These are phyloP conservation scores for Fusarium pilosicola DNA, from an alignment of 2,329 filamentous ascomycete species.

Conservation along the genomic window DNA sequence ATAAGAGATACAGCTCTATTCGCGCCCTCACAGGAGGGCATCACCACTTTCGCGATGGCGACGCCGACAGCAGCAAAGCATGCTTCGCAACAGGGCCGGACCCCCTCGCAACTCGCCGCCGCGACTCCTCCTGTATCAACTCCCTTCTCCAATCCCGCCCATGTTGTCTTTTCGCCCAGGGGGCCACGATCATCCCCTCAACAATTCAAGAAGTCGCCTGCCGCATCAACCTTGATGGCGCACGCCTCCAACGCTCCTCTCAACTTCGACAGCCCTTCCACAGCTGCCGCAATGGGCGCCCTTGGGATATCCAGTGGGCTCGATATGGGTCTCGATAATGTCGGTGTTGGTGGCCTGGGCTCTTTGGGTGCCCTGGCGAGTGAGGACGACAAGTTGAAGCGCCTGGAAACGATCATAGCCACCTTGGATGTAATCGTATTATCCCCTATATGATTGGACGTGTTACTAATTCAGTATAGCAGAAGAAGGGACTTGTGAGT, in stretches of 20 bases:
- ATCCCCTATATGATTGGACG: not conserved
- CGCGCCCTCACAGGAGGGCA: conserved; percentile 28
- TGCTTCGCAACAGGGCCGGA: conserved; percentile 55
- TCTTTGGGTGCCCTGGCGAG: conserved; percentile 54
- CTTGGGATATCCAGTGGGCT: conserved; percentile 61
- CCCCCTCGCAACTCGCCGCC: conserved; percentile 62
- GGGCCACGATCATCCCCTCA: conserved; percentile 70
- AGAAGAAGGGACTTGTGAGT: conserved; percentile 72
- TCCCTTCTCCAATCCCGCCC: conserved; percentile 68
- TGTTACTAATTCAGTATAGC: conserved; percentile 39
- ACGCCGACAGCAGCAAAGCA: conserved; percentile 63
- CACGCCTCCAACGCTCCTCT: conserved; percentile 58
- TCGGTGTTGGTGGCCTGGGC: conserved; percentile 60
- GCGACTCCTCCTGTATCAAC: conserved; percentile 75
- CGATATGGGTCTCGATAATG: conserved; percentile 63
- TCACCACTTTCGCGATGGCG: conserved; percentile 51
- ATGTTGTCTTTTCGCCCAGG: conserved; percentile 68
- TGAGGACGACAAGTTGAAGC: conserved; percentile 65
- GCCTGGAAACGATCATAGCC: conserved; percentile 62
- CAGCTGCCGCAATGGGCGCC: conserved; percentile 68
- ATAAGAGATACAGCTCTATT: not conserved
- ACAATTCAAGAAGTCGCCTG: conserved; percentile 71
- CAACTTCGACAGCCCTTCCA: conserved; percentile 72
- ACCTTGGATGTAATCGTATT: conserved; percentile 57
- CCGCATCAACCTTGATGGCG: conserved; percentile 60